Evolutionary conservation across 306 rosid species (phyloP), one percentile per base, ranked within the genome.

Genomic region (Ammopiptanthus mongolicus): DNA sequence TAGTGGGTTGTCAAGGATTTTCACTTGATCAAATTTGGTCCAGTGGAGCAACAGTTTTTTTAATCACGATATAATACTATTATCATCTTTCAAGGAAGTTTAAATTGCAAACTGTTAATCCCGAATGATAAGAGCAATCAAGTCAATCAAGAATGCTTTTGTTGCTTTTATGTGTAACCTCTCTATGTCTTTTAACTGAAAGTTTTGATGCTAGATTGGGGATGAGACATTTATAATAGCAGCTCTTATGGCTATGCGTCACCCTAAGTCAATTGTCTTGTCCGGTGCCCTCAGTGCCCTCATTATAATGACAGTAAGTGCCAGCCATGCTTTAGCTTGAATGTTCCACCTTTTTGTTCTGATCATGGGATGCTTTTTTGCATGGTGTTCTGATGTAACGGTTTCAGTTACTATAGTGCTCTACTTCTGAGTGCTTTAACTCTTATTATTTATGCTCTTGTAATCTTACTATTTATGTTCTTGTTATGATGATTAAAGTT

Each of bases 161-260:
- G 14, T 65, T 55, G 59, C 52, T 46, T 12, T 36, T 67, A 7
- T 29, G 51, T 33, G 71, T 58, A 58, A 11, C 31, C 21, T 59
- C 34, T 77, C 63, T 80, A 58, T 65, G 63, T 21, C 61, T 74
- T 64, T 51, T 77, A 74, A 79, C 65, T 77, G 81, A 60, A 46
- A 46, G 78, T 80, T 46, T 18, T 80, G 73, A 62, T 84, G 80
- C 85, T 85, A 96, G 99, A 96, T 96, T 82, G 98, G 99, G 82
- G 99, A 96, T 69, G 99, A 96, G 85, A 96, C 99, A 14, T 96
- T 96, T 75, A 96, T 96, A 59, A 96, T 96, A 73, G 99, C 99
- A 51, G 99, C 99, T 80, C 92, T 96, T 42, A 96, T 92, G 99
- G 99, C 98, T 33, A 96, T 96, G 99, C 99, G 99, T 10, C 99